Evolutionary conservation across 495 filamentous ascomycete genomes (phyloP), one percentile per base, ranked within the genome.

Genomic region (Stereocaulon alpinum): DNA sequence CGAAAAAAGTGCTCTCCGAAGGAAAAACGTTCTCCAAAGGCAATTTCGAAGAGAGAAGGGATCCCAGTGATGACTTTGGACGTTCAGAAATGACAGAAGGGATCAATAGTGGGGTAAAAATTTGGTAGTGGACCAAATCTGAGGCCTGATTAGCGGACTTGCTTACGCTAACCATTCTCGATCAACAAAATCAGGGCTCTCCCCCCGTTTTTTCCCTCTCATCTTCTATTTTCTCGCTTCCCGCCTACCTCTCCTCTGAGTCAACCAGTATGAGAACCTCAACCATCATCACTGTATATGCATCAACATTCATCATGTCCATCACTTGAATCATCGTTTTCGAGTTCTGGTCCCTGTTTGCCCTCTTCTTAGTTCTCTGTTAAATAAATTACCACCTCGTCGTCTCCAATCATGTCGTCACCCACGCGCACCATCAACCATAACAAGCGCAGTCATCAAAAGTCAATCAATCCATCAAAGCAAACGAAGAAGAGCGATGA

Each of bases 131-230:
- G 30, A 37, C 20, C 30, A 4, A 7, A 2, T 20, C n/a, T 30
- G 40, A 17, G 27, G 40, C 30, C 53, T 59, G 54, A 66, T 66
- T 66, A 61, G 64, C 43, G 54, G 48, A 52, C 42, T 45, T 47
- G 52, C 52, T 45, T 48, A 52, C 61, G 44, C 61, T 63, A 60
- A 48, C 48, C 64, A 20, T 18, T 52, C 34, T 53, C 37, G 51
- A 63, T 58, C 34, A 61, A 48, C 57, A 63, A 66, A 66, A 63
- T 53, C 57, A 40, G 52, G 34, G 50, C 27, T 4, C 18, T 34
- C 56, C 53, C 64, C 64, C 48, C 44, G 29, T 40, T 55, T 54
- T 59, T 42, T 50, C 61, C 18, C 44, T 58, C 49, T 58, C 30
- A 49, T 50, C 55, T 62, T 53, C 52, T 44, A 22, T 43, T 56